phyloP scores from a whole-genome alignment of 2,329 filamentous ascomycete genomes.

The Rhexocercosporidium sp. region DNA sequence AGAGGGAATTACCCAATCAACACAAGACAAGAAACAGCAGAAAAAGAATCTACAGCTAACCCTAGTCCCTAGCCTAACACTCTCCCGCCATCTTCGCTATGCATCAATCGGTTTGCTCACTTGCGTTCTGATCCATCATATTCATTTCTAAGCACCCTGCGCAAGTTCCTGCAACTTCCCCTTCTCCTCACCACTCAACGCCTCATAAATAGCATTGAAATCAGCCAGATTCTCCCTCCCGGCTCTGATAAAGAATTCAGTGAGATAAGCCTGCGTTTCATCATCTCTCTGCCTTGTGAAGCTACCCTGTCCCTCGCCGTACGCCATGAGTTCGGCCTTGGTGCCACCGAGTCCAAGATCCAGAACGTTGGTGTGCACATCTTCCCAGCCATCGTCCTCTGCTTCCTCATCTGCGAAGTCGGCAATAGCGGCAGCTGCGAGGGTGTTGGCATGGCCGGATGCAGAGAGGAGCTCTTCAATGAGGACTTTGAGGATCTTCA shows the following conservation, averaged over 20 bases:
- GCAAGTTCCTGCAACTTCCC: conserved; percentile 51
- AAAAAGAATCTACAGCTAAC: no score
- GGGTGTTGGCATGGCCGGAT: conserved; percentile 65
- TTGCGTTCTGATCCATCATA: no score
- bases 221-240: conserved; percentile 43
- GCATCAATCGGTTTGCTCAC: no score
- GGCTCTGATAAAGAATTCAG: conserved; percentile 73
- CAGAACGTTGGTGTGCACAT: conserved; percentile 71
- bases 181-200: conserved; percentile 49
- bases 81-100: no score
- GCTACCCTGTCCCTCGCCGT: conserved; percentile 61
- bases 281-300: conserved; percentile 76
- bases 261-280: conserved; percentile 85
- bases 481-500: conserved; percentile 96
- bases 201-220: conserved; percentile 45
- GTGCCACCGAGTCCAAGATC: conserved; percentile 75
- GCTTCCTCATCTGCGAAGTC: conserved; percentile 66
- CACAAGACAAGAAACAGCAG: no score
- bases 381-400: conserved; percentile 88
- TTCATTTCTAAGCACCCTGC: conserved; percentile 28
- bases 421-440: conserved; percentile 63
- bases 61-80: no score
- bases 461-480: conserved; percentile 89
- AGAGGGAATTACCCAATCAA: no score
- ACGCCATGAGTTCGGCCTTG: conserved; percentile 82